phyloP scores from a whole-genome alignment of 2,329 filamentous ascomycete genomes.

The Dendrostoma leiphaemia region DNA sequence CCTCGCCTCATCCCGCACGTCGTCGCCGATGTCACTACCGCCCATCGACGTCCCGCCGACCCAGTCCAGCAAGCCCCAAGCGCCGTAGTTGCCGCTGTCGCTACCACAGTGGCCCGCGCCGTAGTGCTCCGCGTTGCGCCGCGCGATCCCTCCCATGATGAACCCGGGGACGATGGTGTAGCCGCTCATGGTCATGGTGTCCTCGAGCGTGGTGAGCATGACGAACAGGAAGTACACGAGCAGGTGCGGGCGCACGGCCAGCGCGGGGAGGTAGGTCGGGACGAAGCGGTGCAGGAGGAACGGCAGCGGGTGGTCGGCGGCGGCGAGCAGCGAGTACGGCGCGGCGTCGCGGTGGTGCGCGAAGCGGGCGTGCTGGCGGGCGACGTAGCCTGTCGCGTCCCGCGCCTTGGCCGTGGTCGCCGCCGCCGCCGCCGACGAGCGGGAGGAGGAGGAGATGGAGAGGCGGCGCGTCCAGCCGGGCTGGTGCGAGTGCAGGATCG shows the following conservation, averaged over 20 bases:
- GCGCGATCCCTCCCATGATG: constrained; percentile 47
- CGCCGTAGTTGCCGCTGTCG: constrained; percentile 55
- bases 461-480: constrained; percentile 6
- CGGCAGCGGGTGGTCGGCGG: constrained; percentile 67
- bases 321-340: constrained; percentile 59
- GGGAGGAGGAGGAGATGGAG: constrained; percentile 24
- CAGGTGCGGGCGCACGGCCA: constrained; percentile 66
- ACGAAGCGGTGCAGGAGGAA: constrained; percentile 62
- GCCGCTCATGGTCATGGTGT: constrained; percentile 65
- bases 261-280: constrained; percentile 64
- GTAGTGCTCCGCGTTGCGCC: constrained; percentile 29
- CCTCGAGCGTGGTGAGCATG: constrained; percentile 62
- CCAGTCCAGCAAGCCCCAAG: constrained; percentile 64
- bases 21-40: constrained; percentile 49
- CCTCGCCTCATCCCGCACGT: constrained; percentile 53
- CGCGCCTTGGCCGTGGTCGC: not conserved
- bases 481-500: constrained; percentile 57
- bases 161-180: constrained; percentile 60
- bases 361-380: constrained; percentile 41
- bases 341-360: constrained; percentile 55
- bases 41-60: constrained; percentile 53
- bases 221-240: constrained; percentile 69
- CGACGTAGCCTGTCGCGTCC: constrained; percentile 30
- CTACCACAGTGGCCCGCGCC: constrained; percentile 41
- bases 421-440: constrained; percentile 12